These are phyloP conservation scores for Vaccinium corymbosum DNA, from an alignment of 148 eudicot genomes.

Conservation along the genomic window DNA sequence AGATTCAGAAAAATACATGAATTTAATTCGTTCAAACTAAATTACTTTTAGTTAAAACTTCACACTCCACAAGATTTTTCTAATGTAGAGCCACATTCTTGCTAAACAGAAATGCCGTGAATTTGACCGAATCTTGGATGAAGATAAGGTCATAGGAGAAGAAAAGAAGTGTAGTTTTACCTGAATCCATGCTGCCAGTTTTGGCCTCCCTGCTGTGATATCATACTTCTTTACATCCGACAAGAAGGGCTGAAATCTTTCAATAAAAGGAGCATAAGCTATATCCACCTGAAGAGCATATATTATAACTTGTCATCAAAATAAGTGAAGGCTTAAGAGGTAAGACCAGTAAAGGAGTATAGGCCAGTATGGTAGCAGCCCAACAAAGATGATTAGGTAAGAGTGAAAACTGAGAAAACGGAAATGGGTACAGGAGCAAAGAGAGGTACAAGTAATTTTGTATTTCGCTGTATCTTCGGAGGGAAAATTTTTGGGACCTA, in stretches of 20 bases:
- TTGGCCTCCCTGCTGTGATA: constrained; percentile 52
- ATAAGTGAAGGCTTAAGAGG: not conserved
- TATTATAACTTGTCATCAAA: not conserved
- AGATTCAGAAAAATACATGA: not conserved
- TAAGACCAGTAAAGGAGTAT: not conserved
- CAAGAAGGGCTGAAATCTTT: constrained; percentile 61
- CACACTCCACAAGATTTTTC: not conserved
- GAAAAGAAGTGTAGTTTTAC: constrained; percentile 29
- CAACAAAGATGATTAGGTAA: not conserved
- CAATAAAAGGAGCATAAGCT: constrained; percentile 77
- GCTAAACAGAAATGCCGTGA: not conserved
- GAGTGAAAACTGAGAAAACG: not conserved
- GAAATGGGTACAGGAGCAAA: too few relatives aligned
- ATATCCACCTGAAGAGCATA: constrained; percentile 35
- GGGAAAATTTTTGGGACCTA: too few relatives aligned
- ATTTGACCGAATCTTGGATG: not conserved
- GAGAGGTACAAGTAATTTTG: too few relatives aligned
- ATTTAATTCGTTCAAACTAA: not conserved
- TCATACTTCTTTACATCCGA: constrained; percentile 61
- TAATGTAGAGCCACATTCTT: not conserved
- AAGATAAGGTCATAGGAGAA: not conserved
- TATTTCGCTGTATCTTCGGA: too few relatives aligned
- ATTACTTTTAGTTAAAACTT: not conserved
- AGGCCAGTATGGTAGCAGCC: not conserved
- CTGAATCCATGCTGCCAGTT: constrained; percentile 64